Evolutionary conservation across 2,329 filamentous ascomycete genomes (phyloP).

Genomic region (Ophiostoma ulmi): DNA sequence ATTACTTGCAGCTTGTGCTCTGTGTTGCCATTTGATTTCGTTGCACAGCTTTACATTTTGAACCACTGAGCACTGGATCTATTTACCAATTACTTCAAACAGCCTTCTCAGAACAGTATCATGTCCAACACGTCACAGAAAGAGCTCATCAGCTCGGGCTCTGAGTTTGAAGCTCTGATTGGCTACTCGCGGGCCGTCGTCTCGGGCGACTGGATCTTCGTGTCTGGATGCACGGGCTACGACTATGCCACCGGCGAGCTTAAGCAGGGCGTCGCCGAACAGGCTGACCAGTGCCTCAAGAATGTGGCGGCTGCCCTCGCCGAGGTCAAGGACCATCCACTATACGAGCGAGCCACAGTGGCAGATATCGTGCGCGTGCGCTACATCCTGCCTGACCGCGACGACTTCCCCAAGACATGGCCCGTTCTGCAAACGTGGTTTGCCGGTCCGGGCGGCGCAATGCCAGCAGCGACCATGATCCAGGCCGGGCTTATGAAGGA

Average conservation of each 20-base stretch:
- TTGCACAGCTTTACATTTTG: not conserved
- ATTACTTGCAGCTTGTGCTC: not conserved
- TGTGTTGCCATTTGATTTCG: not conserved
- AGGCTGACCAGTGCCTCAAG: constrained; percentile 46
- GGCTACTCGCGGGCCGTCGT: constrained; percentile 53
- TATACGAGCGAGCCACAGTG: constrained; percentile 30
- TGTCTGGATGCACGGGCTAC: constrained; percentile 52
- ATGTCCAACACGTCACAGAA: not conserved
- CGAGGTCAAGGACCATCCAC: constrained; percentile 35
- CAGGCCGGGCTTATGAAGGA: constrained; percentile 49
- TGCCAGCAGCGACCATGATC: constrained; percentile 51
- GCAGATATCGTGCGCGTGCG: constrained; percentile 48
- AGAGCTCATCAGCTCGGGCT: constrained; percentile 44
- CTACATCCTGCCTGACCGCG: constrained; percentile 47
- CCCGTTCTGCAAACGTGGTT: constrained; percentile 47
- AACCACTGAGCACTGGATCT: too few relatives aligned
- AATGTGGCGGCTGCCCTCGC: constrained; percentile 45
- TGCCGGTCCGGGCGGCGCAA: constrained; percentile 42
- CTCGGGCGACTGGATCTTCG: constrained; percentile 47
- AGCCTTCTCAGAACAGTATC: not conserved
- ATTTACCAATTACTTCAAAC: not conserved
- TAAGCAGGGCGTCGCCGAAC: constrained; percentile 39
- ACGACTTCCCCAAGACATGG: constrained; percentile 47
- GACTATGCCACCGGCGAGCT: constrained; percentile 46
- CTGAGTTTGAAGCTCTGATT: constrained; percentile 48